Evolutionary conservation across 176 grass and related monocot species (phyloP).

Genomic region (Eremochloa ophiuroides): DNA sequence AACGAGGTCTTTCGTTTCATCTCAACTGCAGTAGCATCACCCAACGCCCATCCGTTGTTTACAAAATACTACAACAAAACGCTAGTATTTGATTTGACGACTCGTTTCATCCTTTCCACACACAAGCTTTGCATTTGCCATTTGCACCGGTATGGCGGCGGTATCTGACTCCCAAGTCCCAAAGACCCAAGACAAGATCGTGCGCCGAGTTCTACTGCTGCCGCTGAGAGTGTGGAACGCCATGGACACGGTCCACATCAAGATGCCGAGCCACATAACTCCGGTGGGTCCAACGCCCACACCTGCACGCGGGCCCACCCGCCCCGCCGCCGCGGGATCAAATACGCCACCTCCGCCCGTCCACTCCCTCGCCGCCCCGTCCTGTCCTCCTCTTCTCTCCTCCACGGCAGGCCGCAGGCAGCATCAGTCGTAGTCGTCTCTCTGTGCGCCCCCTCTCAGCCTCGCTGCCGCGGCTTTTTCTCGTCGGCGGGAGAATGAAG

Average conservation of each 20-base stretch:
- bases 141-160: not conserved
- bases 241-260: conserved; percentile 26
- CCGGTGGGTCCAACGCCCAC: conserved; percentile 33
- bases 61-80: not conserved
- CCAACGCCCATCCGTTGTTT: not conserved
- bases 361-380: not conserved
- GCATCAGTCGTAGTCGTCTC: not conserved
- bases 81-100: not conserved
- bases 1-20: not conserved
- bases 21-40: too few species aligned
- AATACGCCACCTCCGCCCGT: conserved; percentile 32
- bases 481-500: conserved; percentile 54
- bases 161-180: too few species aligned
- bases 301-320: conserved; percentile 15
- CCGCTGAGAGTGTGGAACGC: too few species aligned
- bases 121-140: too few species aligned
- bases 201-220: not conserved
- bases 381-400: not conserved
- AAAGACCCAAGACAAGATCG: not conserved
- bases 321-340: not conserved
- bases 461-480: not conserved
- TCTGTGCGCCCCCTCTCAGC: not conserved
- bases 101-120: not conserved
- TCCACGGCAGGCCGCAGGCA: not conserved
- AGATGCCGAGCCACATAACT: conserved; percentile 20